phyloP scores from a whole-genome alignment of 2,329 filamentous ascomycete species.

The Biscogniauxia sp. region DNA sequence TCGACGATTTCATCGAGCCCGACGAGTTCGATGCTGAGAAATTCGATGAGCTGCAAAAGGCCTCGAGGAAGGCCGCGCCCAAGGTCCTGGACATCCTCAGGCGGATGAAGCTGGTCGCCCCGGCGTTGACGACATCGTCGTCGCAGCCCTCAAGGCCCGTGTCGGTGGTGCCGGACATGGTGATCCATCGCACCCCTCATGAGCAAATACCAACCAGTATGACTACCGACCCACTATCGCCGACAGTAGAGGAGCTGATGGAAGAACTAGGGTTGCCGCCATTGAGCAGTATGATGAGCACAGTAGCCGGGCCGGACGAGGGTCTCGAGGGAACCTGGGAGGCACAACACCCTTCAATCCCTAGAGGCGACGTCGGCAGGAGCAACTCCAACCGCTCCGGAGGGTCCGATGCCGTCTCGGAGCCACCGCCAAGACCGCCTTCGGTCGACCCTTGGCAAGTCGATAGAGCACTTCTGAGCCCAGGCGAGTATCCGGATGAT shows the following conservation, averaged over 20 bases:
- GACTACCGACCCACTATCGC: constrained; percentile 19
- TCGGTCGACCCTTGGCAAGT: constrained; percentile 45
- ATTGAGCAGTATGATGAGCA: constrained; percentile 22
- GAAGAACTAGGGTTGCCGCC: constrained; percentile 26
- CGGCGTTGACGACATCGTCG: constrained; percentile 20
- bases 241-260: constrained; percentile 23
- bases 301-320: constrained; percentile 25
- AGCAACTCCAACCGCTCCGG: constrained; percentile 25
- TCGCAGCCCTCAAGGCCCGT: constrained; percentile 12
- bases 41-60: constrained; percentile 46
- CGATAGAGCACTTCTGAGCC: constrained; percentile 25
- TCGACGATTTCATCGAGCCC: constrained; percentile 52
- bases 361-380: constrained; percentile 21
- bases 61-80: constrained; percentile 48
- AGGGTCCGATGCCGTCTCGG: constrained; percentile 24
- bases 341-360: constrained; percentile 8
- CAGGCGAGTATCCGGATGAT: constrained; percentile 16
- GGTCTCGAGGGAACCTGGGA: constrained; percentile 15
- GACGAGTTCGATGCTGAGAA: constrained; percentile 51
- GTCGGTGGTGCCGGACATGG: constrained; percentile 13
- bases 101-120: constrained; percentile 49
- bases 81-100: constrained; percentile 50
- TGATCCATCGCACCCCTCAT: constrained; percentile 9
- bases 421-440: constrained; percentile 35
- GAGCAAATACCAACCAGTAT: constrained; percentile 25